Conservation (phyloP, 2,329 filamentous ascomycete genomes). For the Emmonsia crescens region DNA sequence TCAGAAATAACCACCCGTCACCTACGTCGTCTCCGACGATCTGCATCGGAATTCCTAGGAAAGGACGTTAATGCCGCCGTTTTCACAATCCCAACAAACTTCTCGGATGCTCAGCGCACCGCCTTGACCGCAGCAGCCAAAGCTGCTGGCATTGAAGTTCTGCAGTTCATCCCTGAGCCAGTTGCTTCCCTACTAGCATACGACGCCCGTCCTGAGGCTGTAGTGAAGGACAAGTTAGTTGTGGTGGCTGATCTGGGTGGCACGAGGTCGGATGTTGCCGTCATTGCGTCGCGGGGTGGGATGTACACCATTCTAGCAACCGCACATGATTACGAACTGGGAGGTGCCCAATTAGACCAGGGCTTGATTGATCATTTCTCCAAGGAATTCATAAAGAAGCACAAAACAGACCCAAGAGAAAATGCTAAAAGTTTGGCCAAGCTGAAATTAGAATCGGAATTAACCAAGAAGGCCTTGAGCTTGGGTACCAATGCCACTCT, state of each 20-base stretch:
- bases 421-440: slow-evolving; percentile 78
- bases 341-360: slow-evolving; percentile 75
- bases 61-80: slow-evolving; percentile 92
- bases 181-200: slow-evolving; percentile 82
- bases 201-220: slow-evolving; percentile 68
- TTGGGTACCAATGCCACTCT: slow-evolving; percentile 81
- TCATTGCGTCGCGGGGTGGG: slow-evolving; percentile 82
- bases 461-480: slow-evolving; percentile 82
- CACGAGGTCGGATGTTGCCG: slow-evolving; percentile 81
- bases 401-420: slow-evolving; percentile 75
- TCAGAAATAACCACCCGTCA: slow-evolving; percentile 77
- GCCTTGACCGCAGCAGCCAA: slow-evolving; percentile 68
- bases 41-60: slow-evolving; percentile 84
- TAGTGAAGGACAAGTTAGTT: slow-evolving; percentile 72
- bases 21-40: slow-evolving; percentile 66
- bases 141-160: slow-evolving; percentile 71
- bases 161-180: slow-evolving; percentile 89
- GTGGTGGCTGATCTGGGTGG: slow-evolving; percentile 90
- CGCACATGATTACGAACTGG: slow-evolving; percentile 88
- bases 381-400: slow-evolving; percentile 98
- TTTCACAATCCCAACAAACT: slow-evolving; percentile 88
- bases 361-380: slow-evolving; percentile 92
- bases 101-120: slow-evolving; percentile 73
- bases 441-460: slow-evolving; percentile 81
- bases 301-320: slow-evolving; percentile 95